A percentile compares a stretch with the other conserved stretches of the same genome.
Conservation (phyloP, 148 eudicot species). For the Salicornia ramosissima region DNA sequence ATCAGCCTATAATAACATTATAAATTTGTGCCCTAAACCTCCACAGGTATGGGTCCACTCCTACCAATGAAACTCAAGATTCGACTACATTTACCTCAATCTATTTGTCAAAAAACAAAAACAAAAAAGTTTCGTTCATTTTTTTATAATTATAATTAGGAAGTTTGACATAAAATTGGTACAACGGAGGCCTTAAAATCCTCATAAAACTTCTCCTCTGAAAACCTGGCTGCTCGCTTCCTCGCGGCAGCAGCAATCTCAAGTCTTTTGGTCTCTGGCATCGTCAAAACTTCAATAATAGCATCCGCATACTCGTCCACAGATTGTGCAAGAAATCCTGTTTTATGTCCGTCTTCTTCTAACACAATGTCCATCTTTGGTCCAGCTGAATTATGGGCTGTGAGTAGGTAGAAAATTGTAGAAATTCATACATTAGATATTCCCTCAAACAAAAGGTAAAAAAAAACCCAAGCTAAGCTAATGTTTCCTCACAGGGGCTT, state of each 20-base stretch:
- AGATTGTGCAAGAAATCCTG: conserved; percentile 69
- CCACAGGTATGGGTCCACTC: no score
- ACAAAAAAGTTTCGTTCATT: conserved; percentile 1
- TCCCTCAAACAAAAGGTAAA: neutral
- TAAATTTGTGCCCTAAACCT: no score
- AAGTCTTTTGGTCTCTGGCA: conserved; percentile 54
- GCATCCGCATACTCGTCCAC: conserved; percentile 78
- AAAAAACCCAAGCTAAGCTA: neutral
- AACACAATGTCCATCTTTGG: conserved; percentile 95
- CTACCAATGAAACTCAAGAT: neutral
- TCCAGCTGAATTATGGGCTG: conserved; percentile 98
- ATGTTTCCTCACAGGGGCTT: conserved; percentile 7
- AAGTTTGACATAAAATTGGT: conserved; percentile 41
- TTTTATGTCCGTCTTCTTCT: conserved; percentile 69
- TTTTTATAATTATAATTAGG: conserved; percentile 12
- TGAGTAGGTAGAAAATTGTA: neutral
- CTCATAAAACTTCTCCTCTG: conserved; percentile 73
- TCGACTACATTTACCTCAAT: neutral
- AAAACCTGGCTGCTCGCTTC: conserved; percentile 68
- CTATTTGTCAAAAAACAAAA: neutral
- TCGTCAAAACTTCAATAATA: conserved; percentile 47
- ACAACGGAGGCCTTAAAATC: conserved; percentile 59
- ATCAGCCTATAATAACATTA: no score
- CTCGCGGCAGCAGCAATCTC: conserved; percentile 89
- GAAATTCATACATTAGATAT: neutral